Evolutionary conservation across 2,329 filamentous ascomycete genomes (phyloP).

Genomic region (Talaromyces albobiverticillius): DNA sequence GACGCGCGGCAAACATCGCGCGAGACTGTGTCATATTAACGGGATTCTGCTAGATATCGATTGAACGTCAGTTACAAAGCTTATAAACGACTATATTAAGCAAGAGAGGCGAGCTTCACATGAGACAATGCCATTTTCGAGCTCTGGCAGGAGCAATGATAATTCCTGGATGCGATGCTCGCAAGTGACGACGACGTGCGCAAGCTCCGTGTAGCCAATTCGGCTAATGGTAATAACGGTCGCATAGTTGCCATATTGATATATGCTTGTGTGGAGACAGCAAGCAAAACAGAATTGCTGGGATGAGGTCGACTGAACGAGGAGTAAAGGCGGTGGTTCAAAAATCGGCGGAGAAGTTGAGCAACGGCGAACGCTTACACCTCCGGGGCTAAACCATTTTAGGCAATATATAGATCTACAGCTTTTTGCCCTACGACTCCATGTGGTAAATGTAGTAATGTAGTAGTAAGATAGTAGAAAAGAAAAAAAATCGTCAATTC

Average conservation of each 20-base stretch:
- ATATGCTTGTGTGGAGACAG: background rate
- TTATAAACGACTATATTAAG: too few species aligned
- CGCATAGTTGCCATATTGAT: constrained; percentile 2
- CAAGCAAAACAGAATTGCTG: background rate
- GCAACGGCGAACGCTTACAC: too few species aligned
- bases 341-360: too few species aligned
- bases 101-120: background rate
- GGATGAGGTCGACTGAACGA: background rate
- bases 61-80: background rate
- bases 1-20: background rate
- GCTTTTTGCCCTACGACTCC: too few species aligned
- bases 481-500: constrained; percentile 7
- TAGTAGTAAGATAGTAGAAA: background rate
- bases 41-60: background rate
- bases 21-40: background rate
- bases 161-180: constrained; percentile 7
- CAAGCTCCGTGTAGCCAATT: background rate
- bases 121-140: background rate
- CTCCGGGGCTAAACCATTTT: too few species aligned
- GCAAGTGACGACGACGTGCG: background rate
- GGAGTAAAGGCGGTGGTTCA: too few species aligned
- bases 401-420: too few species aligned
- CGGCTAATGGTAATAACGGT: background rate
- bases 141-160: constrained; percentile 5
- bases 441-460: too few species aligned